Base-by-base conservation (phyloP, 23 red algal genomes). In the Chondrus crispus region DNA sequence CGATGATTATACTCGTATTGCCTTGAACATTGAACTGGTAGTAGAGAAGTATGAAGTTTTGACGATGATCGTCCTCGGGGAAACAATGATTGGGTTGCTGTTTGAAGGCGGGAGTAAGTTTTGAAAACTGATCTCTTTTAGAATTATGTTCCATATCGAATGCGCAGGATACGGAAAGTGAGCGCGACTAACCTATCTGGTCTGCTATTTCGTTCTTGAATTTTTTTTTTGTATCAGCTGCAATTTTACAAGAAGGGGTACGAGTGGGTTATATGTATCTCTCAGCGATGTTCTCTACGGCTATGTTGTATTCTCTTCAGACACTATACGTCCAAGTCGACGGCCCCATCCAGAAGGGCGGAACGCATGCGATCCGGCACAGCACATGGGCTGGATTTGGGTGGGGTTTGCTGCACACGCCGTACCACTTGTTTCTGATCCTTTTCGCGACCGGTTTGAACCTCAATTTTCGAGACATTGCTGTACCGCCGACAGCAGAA, bases 301-400 rank as follows among this genome's bases (percentile, higher is more conserved):
- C 72, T 29, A 94, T 81, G 52, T 46, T 88, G 26, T 94, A 88
- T 66, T 48, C 71, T 11, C 58, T 94, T 44, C 82, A 87, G 55
- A 81, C 84, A 33, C 53, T 94, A 9, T 94, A 94, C 50, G 50
- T 88, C 41, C 69, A 94, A 19, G 83, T 94, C 40, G 92, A 94
- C 46, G 62, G 55, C n/a, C 41, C 55, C 9, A 88, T 94, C 52
- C 29, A 58, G 26, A 87, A 88, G 46, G 74, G 70, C 9, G 82
- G 82, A 28, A 51, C 64, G 40, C 92, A 94, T 68, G 92, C 92
- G 2, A 70, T 94, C 18, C 80, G 92, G 22, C 42, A 88, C 82
- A 87, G 39, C 11, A 45, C 41, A 50, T 12, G 41, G 16, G 43
- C 28, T 20, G 92, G 81, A 32, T 68, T 88, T 40, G 3, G 68